Conservation (phyloP, 2,329 filamentous ascomycete genomes). For the Nemania serpens region DNA sequence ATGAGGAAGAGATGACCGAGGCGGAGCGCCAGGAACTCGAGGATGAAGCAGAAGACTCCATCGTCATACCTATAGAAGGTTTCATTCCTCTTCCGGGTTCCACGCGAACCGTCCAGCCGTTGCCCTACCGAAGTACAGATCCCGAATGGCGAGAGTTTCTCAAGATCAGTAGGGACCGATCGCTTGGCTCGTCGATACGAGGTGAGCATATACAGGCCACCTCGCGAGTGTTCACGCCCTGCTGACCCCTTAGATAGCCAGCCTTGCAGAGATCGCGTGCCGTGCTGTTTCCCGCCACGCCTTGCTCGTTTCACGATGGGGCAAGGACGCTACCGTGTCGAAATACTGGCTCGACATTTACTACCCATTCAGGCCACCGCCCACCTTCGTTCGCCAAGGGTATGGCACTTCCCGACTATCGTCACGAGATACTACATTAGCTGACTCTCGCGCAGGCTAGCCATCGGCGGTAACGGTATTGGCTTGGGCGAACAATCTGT, state of each 20-base stretch:
- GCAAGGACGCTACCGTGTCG: conserved; percentile 53
- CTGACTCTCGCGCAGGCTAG: conserved; percentile 49
- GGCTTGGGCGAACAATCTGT: conserved; percentile 54
- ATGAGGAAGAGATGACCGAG: conserved; percentile 48
- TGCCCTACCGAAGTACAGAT: conserved; percentile 59
- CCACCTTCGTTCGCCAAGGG: conserved; percentile 64
- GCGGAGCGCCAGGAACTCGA: conserved; percentile 49
- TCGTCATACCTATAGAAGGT: conserved; percentile 22
- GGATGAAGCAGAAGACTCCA: conserved; percentile 47
- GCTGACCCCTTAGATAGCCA: conserved; percentile 41
- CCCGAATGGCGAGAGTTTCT: conserved; percentile 68
- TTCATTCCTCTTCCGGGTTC: conserved; percentile 69
- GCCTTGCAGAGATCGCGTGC: conserved; percentile 51
- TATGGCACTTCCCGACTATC: conserved; percentile 43
- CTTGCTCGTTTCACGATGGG: conserved; percentile 50
- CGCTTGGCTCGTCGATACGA: conserved; percentile 53
- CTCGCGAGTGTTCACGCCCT: conserved; percentile 1
- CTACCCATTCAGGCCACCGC: conserved; percentile 63
- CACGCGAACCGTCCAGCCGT: conserved; percentile 52
- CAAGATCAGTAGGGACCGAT: conserved; percentile 58
- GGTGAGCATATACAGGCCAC: conserved; percentile 43
- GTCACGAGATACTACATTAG: not conserved
- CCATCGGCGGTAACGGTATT: conserved; percentile 53
- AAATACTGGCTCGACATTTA: conserved; percentile 65
- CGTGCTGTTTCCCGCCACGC: conserved; percentile 49